Conservation (phyloP, 805 yeast species). For the Saturnispora gosingensis region DNA sequence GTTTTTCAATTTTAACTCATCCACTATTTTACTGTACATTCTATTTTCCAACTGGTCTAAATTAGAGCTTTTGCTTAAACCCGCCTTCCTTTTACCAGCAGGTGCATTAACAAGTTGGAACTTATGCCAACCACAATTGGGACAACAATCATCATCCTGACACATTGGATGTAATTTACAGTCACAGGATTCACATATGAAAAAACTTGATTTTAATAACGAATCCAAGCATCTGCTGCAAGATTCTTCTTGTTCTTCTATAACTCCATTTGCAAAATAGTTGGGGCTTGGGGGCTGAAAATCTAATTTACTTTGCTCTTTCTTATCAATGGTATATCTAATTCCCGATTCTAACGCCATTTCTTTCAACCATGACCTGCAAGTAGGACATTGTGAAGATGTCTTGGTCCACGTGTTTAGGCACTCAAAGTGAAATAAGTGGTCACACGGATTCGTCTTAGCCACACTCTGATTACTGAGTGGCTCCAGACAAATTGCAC, state of each 20-base stretch:
- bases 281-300: slow-evolving; percentile 6
- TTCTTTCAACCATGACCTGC: slow-evolving; percentile 6
- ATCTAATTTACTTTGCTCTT: slow-evolving; percentile 4
- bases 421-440: slow-evolving; percentile 29
- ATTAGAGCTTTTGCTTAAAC: slow-evolving; percentile 5
- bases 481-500: slow-evolving; percentile 27
- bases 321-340: background rate
- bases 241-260: slow-evolving; percentile 1
- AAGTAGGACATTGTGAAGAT: slow-evolving; percentile 27
- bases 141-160: slow-evolving; percentile 24
- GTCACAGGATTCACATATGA: slow-evolving; percentile 27
- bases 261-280: slow-evolving; percentile 1
- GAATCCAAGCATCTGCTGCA: slow-evolving; percentile 14
- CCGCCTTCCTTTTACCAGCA: slow-evolving; percentile 9
- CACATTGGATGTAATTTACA: slow-evolving; percentile 27
- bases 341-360: slow-evolving; percentile 1
- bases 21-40: slow-evolving; percentile 4
- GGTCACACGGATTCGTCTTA: slow-evolving; percentile 26
- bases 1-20: slow-evolving; percentile 6
- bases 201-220: slow-evolving; percentile 18
- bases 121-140: slow-evolving; percentile 28
- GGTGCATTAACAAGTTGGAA: slow-evolving; percentile 8
- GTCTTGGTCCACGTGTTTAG: slow-evolving; percentile 28
- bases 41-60: slow-evolving; percentile 5
- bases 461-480: slow-evolving; percentile 19